Conservation (phyloP, 768 basidiomycete species). For the Boletus pseudopeckii region DNA sequence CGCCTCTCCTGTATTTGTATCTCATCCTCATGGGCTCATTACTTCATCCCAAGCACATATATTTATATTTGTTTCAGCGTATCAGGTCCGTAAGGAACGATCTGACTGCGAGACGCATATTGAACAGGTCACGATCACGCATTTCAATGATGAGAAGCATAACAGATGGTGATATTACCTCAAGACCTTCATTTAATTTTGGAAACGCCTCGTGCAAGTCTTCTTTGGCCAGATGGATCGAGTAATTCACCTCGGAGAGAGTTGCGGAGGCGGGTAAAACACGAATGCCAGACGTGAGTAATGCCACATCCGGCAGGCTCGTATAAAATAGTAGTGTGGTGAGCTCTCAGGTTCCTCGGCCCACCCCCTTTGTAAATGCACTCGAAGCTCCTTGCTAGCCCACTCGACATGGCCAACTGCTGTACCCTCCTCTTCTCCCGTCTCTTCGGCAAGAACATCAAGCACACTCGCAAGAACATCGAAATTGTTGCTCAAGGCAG, state of each 20-base stretch:
- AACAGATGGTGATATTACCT: constrained; percentile 33
- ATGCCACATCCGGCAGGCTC: constrained; percentile 14
- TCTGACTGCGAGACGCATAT: constrained; percentile 22
- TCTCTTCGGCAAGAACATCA: constrained; percentile 21
- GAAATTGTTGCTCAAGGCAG: constrained; percentile 19
- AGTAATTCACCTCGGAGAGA: constrained; percentile 19
- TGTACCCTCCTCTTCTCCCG: constrained; percentile 22
- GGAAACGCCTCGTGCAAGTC: constrained; percentile 27
- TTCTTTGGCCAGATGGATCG: constrained; percentile 13
- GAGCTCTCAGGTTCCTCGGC: constrained; percentile 9
- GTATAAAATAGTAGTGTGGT: constrained; percentile 22
- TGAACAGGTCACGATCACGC: constrained; percentile 30
- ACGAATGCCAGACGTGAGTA: constrained; percentile 16
- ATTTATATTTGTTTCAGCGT: constrained; percentile 15
- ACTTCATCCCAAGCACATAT: constrained; percentile 18
- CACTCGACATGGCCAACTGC: constrained; percentile 28
- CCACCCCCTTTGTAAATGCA: constrained; percentile 19
- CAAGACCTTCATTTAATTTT: constrained; percentile 27
- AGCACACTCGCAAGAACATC: constrained; percentile 17
- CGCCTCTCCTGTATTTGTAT: constrained; percentile 29
- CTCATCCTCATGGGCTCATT: constrained; percentile 28
- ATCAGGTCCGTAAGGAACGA: constrained; percentile 27
- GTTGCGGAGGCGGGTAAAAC: constrained; percentile 9
- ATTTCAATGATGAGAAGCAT: constrained; percentile 28
- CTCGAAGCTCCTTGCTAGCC: constrained; percentile 18